Evolutionary conservation across 1,139 yeast genomes (phyloP).

Genomic region (Lodderomyces orthopsilosis): DNA sequence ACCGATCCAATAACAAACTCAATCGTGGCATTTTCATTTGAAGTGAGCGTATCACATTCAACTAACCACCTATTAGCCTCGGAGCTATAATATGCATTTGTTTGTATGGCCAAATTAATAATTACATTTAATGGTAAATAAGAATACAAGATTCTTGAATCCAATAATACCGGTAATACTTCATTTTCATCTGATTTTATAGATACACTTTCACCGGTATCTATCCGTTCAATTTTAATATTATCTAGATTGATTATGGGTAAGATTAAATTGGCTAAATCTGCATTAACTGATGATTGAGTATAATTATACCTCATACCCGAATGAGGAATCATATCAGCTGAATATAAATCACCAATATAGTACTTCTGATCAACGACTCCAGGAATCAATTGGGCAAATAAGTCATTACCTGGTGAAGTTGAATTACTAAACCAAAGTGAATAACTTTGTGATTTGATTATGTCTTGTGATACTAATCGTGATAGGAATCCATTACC

Average conservation of each 20-base stretch:
- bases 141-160: constrained; percentile 52
- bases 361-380: constrained; percentile 49
- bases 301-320: constrained; percentile 26
- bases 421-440: constrained; percentile 38
- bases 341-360: constrained; percentile 46
- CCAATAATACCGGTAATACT: constrained; percentile 58
- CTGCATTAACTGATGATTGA: constrained; percentile 19
- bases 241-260: constrained; percentile 62
- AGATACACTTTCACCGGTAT: constrained; percentile 32
- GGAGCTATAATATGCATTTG: constrained; percentile 63
- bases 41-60: constrained; percentile 47
- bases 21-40: constrained; percentile 46
- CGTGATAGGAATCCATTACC: constrained; percentile 43
- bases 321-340: constrained; percentile 43
- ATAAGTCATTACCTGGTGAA: constrained; percentile 11
- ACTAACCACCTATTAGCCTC: constrained; percentile 62
- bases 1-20: constrained; percentile 52
- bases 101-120: constrained; percentile 67
- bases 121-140: constrained; percentile 60
- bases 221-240: constrained; percentile 46
- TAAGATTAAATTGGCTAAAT: constrained; percentile 22
- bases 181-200: constrained; percentile 28
- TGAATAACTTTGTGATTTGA: constrained; percentile 54
- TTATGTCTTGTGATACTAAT: constrained; percentile 29
- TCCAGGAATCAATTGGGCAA: constrained; percentile 55